These are phyloP conservation scores for Hypoxylon sp. DNA, from an alignment of 2,329 filamentous ascomycete species.

Conservation along the genomic window DNA sequence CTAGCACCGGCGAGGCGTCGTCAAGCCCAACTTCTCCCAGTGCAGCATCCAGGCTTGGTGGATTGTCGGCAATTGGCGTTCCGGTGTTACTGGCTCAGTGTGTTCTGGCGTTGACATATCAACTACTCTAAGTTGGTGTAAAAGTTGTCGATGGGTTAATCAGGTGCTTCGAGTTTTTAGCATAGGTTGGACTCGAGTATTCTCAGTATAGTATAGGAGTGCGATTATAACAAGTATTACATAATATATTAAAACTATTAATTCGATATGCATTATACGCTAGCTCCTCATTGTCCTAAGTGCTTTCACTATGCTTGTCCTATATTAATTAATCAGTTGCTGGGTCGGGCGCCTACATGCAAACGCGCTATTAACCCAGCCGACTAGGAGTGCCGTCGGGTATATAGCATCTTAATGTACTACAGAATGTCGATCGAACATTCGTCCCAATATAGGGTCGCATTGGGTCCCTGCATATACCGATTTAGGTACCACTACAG, in stretches of 20 bases:
- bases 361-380: background rate
- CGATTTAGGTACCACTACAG: background rate
- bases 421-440: background rate
- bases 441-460: background rate
- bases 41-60: background rate
- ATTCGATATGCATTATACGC: background rate
- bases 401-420: background rate
- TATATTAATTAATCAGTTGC: background rate
- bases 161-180: background rate
- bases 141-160: background rate
- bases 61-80: background rate
- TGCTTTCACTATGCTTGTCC: background rate
- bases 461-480: constrained; percentile 1
- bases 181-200: background rate
- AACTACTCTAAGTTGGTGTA: background rate
- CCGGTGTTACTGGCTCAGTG: background rate
- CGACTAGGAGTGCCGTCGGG: background rate
- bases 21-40: constrained; percentile 10
- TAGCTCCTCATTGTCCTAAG: too few species aligned
- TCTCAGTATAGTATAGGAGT: background rate
- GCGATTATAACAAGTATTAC: background rate
- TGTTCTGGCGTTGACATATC: constrained; percentile 2
- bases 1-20: constrained; percentile 11
- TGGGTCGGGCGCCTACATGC: background rate
- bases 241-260: background rate